These are phyloP conservation scores for Pelargonium fulgidum DNA, from an alignment of 441 rosid species.

Conservation along the genomic window DNA sequence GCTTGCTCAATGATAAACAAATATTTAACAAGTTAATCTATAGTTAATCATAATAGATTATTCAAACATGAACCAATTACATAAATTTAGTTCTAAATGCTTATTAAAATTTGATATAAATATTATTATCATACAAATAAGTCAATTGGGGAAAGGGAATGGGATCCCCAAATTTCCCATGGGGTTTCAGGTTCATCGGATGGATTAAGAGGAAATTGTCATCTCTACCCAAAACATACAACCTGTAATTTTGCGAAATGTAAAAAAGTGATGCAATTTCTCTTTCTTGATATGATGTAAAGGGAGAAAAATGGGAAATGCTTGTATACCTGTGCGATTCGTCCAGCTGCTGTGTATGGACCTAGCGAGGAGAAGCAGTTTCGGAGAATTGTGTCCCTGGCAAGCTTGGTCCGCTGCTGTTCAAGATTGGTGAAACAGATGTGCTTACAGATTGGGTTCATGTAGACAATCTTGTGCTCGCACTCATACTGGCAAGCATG, in stretches of 20 bases:
- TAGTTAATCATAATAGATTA: too few species aligned
- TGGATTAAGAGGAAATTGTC: too few species aligned
- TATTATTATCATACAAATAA: too few species aligned
- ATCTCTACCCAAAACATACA: too few species aligned
- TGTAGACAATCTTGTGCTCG: slow-evolving; percentile 78
- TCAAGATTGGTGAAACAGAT: slow-evolving; percentile 55
- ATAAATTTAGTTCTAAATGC: too few species aligned
- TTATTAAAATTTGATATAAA: too few species aligned
- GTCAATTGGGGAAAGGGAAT: too few species aligned
- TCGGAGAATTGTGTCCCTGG: slow-evolving; percentile 68
- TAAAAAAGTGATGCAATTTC: neutral
- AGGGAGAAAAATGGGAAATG: slow-evolving; percentile 46
- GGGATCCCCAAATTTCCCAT: too few species aligned
- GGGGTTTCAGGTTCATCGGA: too few species aligned
- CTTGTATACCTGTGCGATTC: slow-evolving; percentile 71
- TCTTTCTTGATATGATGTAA: slow-evolving; percentile 13
- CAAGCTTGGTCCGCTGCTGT: slow-evolving; percentile 59
- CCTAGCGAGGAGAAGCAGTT: slow-evolving; percentile 91
- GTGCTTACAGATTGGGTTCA: slow-evolving; percentile 84
- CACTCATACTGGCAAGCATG: slow-evolving; percentile 81
- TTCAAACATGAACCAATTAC: too few species aligned
- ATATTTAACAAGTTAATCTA: too few species aligned
- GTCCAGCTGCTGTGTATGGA: slow-evolving; percentile 92
- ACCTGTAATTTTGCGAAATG: neutral
- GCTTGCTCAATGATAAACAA: too few species aligned